Evolutionary conservation across 2,329 filamentous ascomycete species (phyloP).

Genomic region (Stenocarpella maydis): DNA sequence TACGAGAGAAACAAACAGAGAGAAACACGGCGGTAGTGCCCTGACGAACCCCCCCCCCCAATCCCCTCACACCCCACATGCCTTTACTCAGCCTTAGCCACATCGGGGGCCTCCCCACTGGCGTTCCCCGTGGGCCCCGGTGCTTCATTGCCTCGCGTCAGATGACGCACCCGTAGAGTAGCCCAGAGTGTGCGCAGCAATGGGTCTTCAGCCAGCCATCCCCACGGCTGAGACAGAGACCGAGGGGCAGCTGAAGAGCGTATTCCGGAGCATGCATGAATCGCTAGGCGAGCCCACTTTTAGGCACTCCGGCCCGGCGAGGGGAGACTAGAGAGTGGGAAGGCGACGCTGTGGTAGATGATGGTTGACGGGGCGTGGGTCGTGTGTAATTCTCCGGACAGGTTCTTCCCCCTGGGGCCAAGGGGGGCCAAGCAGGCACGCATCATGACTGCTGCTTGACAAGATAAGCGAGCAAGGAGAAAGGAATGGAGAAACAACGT

Average conservation of each 20-base stretch:
- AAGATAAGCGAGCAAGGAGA: background rate
- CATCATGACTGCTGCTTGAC: background rate
- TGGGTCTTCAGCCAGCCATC: too few relatives aligned
- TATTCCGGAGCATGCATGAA: conserved; percentile 26
- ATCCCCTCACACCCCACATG: background rate
- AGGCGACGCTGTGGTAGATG: too few relatives aligned
- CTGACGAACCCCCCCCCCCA: background rate
- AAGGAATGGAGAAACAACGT: background rate
- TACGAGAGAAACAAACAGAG: background rate
- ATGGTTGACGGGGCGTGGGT: background rate
- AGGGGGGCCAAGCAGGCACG: background rate
- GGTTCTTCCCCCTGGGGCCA: background rate
- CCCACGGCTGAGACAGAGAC: conserved; percentile 13
- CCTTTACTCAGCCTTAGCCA: conserved; percentile 28
- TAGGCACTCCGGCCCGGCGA: background rate
- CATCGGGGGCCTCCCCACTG: conserved; percentile 28
- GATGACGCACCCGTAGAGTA: background rate
- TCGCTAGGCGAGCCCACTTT: background rate
- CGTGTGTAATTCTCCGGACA: background rate
- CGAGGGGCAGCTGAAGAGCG: background rate
- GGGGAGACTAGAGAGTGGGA: background rate
- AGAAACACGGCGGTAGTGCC: background rate
- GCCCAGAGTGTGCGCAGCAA: background rate
- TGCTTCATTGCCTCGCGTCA: conserved; percentile 9
- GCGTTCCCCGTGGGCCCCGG: too few relatives aligned